These are phyloP conservation scores for Brasenia schreberi DNA, from an alignment of 164 flowering plant species.

Conservation along the genomic window DNA sequence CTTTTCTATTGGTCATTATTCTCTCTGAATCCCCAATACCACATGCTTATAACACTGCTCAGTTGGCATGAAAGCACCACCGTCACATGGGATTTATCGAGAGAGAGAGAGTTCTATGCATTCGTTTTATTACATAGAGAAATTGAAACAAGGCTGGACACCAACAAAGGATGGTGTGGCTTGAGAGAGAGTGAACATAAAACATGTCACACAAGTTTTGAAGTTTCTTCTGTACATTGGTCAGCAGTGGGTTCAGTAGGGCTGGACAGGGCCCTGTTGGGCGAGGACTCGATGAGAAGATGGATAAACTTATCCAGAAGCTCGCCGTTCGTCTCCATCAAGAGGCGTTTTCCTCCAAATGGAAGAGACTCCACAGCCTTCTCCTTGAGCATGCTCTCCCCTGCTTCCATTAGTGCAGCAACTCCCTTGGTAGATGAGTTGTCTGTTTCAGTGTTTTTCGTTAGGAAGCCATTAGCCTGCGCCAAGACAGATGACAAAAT, in stretches of 20 bases:
- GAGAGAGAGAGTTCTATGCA: background rate
- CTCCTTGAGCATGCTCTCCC: conserved; percentile 32
- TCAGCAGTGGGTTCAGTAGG: conserved; percentile 34
- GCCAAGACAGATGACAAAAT: background rate
- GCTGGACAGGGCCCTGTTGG: conserved; percentile 64
- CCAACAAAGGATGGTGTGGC: background rate
- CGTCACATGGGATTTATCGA: background rate
- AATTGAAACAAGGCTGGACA: background rate
- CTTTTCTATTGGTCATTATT: no score
- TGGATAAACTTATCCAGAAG: conserved; percentile 59
- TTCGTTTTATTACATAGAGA: background rate
- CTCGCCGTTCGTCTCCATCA: conserved; percentile 78
- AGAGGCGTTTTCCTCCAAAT: conserved; percentile 88
- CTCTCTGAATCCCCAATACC: no score
- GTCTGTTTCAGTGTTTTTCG: conserved; percentile 5
- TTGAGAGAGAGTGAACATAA: background rate
- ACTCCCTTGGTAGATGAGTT: background rate
- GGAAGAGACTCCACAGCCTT: conserved; percentile 76
- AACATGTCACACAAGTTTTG: background rate
- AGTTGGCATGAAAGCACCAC: no score
- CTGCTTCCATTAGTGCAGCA: background rate
- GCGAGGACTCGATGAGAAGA: conserved; percentile 56
- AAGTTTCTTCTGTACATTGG: background rate
- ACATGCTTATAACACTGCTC: no score
- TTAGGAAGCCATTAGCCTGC: conserved; percentile 41